These are phyloP conservation scores for Corchorus olitorius DNA, from an alignment of 345 rosid genomes.

Conservation along the genomic window DNA sequence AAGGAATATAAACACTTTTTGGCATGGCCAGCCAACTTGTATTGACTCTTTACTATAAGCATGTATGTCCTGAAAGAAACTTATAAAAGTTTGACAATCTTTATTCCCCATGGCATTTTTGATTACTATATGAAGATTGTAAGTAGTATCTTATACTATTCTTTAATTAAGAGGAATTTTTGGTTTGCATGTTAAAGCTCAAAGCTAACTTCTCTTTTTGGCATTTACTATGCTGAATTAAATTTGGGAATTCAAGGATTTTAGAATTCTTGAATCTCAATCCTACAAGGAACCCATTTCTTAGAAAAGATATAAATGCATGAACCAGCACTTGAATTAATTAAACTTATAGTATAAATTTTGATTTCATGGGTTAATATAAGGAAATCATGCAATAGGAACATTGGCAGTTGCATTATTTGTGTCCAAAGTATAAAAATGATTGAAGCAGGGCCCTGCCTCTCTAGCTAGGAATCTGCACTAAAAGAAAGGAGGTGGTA, in stretches of 20 bases:
- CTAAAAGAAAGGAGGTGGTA: not conserved
- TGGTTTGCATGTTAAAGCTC: not conserved
- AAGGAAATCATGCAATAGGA: not conserved
- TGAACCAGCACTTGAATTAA: no score
- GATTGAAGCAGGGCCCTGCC: not conserved
- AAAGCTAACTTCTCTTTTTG: constrained; percentile 13
- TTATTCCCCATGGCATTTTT: not conserved
- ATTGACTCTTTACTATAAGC: not conserved
- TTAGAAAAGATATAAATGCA: no score
- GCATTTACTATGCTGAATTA: not conserved
- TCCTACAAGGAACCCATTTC: no score
- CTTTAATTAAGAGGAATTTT: not conserved
- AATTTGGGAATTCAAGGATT: no score
- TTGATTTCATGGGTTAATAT: not conserved
- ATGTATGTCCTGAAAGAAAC: not conserved
- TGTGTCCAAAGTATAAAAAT: not conserved
- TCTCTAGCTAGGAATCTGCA: not conserved
- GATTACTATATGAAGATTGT: not conserved
- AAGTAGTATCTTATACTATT: no score
- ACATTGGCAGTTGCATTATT: not conserved
- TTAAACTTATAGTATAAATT: no score
- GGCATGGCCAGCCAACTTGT: constrained; percentile 7
- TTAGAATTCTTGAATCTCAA: no score
- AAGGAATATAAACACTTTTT: not conserved
- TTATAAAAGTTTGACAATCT: not conserved